Evolutionary conservation across 257 asterid genomes (phyloP), one percentile per base, ranked within the genome.

Genomic region (Ligustrum vulgare): DNA sequence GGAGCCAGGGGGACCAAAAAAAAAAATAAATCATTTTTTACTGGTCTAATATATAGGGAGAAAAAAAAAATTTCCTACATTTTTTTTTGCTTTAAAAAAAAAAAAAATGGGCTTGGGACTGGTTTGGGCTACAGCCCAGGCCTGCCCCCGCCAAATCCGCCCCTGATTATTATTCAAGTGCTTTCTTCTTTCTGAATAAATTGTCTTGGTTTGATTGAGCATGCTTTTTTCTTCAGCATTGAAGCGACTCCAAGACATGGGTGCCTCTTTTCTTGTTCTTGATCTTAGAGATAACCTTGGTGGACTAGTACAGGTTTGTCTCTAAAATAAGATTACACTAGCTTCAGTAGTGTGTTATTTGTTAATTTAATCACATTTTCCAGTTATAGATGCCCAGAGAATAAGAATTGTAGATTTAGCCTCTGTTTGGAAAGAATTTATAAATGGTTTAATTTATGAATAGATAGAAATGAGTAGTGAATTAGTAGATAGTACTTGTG

Each of bases 201-300:
- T 37, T 71, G 62, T 67, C 32, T 78, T 76, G 33, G 75, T 69
- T 67, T 76, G 51, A 67, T 39, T 32, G 51, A 9, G 43, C 54
- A 18, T 71, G 25, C 69, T 72, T 74, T 3, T 15, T 33, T 65
- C 76, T 75, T 22, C 92, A 94, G 99, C 99, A 83, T 82, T 94
- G 89, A 90, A 82, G 85, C 88, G 94, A 80, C 97, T 94, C 25
- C 84, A 87, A 82, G 94, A 87, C 83, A 91, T 86, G 97, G 98
- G 99, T 66, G 98, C 97, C 75, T 85, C 93, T 20, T 89, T 72
- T 81, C 91, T 91, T 76, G 86, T 94, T 87, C 98, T 94, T 71
- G 99, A 94, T 89, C 98, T 94, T 82, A 87, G 99, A 87, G 98
- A 94, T 82, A 94, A 94, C 82, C 98, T 87, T 72, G 99, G 99